Percentiles rank a stretch among this genome's conserved stretches.
phyloP scores from a whole-genome alignment of 352 stramenopile species.

The Globisporangium solare region DNA sequence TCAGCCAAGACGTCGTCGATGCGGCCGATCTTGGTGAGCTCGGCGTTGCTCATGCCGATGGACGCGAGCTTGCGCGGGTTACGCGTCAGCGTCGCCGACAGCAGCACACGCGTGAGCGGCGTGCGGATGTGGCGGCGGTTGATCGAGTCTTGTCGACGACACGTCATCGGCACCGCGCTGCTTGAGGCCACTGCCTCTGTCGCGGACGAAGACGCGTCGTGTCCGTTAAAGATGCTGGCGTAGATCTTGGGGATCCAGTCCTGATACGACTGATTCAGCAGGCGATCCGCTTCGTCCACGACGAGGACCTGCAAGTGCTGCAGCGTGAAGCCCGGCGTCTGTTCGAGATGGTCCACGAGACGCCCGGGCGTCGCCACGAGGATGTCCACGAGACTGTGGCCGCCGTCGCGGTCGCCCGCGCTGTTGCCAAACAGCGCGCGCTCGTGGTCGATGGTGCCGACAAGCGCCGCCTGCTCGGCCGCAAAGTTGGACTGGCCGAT shows the following conservation, averaged over 20 bases:
- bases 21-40: slow-evolving; percentile 87
- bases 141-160: slow-evolving; percentile 72
- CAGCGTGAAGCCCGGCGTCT: slow-evolving; percentile 96
- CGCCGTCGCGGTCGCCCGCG: slow-evolving; percentile 27
- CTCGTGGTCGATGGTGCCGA: slow-evolving; percentile 39
- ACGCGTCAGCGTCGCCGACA: slow-evolving; percentile 97
- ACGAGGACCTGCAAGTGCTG: slow-evolving; percentile 96
- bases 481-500: slow-evolving; percentile 90
- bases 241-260: slow-evolving; percentile 95
- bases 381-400: slow-evolving; percentile 91
- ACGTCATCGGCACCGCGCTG: slow-evolving; percentile 35
- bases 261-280: slow-evolving; percentile 97
- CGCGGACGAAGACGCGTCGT: slow-evolving; percentile 33
- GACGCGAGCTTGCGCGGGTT: slow-evolving; percentile 95
- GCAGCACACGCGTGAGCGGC: slow-evolving; percentile 92
- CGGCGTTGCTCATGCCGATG: slow-evolving; percentile 93
- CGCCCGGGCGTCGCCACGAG: slow-evolving; percentile 96
- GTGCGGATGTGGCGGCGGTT: slow-evolving; percentile 72
- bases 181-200: slow-evolving; percentile 10
- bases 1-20: slow-evolving; percentile 56
- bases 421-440: slow-evolving; percentile 23
- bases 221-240: slow-evolving; percentile 69
- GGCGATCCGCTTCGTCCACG: slow-evolving; percentile 96
- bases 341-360: slow-evolving; percentile 95
- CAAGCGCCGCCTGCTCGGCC: slow-evolving; percentile 69